Base-by-base conservation (phyloP, 768 basidiomycete genomes). In the Russula ochroleuca region DNA sequence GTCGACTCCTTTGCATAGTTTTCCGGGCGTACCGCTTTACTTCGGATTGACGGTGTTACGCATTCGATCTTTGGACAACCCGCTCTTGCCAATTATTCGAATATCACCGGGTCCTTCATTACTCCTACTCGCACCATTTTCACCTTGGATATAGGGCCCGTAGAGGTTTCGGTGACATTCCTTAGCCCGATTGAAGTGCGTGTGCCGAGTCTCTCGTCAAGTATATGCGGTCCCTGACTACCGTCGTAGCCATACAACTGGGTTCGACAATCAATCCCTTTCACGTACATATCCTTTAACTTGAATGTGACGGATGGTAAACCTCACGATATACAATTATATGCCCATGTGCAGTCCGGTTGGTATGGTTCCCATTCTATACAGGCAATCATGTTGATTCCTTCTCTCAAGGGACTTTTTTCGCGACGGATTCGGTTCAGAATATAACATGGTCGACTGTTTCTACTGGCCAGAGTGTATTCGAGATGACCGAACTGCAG, bases 331-430 rank as follows among this genome's bases (percentile, higher is more conserved):
- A 67, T 74, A 13, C 69, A 73, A 57, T 48, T 76, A 8, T 76
- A 76, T 59, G 67, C 71, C 2, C 72, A 75, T 51, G 70, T 73
- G 17, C 69, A 65, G 47, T 67, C 64, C 37, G 72, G 74, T 75
- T 57, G 28, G 68, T 67, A 4, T 17, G 25, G 31, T 40, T 33
- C 7, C 13, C 21, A 2, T 40, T 23, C 13, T 13, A n/a, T n/a
- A 28, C 33, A 14, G 11, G n/a, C 9, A 14, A 31, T 21, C 21
- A 4, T 8, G 9, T 37, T 48, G 54, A 61, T 23, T 9, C 9
- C 4, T 40, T 15, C 19, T 28, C 38, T 43, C n/a, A 21, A 65
- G 63, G 35, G 14, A 8, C 14, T 3, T 65, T 55, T 21, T 21
- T 65, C 7, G 0, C 10, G 19, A 1, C 48, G 11, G 40, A 65